Conservation (phyloP, 2,329 filamentous ascomycete genomes). For the Ceratocystis lukuohia region DNA sequence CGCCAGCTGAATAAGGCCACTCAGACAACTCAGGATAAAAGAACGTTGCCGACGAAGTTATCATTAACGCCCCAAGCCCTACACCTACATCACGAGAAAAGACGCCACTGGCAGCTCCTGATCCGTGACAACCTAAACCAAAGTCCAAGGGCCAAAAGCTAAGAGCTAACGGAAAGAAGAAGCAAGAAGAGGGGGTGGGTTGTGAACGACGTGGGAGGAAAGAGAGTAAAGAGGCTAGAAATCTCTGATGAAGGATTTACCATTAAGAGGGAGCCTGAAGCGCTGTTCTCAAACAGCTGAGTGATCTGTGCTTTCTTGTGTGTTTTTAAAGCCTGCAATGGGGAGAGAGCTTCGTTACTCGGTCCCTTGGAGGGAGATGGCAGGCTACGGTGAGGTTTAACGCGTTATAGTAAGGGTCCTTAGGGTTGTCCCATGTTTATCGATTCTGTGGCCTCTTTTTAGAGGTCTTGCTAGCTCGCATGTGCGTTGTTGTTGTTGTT, state of each 20-base stretch:
- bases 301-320: background rate
- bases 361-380: background rate
- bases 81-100: background rate
- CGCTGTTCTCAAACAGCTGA: too few relatives aligned
- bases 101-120: background rate
- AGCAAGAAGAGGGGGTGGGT: background rate
- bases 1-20: background rate
- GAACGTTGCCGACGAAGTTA: background rate
- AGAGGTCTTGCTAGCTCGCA: too few relatives aligned
- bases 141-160: background rate
- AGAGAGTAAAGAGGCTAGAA: background rate
- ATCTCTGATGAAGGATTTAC: conserved; percentile 4
- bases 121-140: background rate
- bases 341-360: background rate
- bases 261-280: background rate
- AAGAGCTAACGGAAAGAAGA: background rate
- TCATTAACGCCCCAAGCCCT: background rate
- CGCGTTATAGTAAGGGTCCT: too few relatives aligned
- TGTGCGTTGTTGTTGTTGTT: too few relatives aligned
- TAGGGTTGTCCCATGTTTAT: too few relatives aligned
- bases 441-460: too few relatives aligned
- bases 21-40: background rate
- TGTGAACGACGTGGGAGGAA: background rate
- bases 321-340: background rate
- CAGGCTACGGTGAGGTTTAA: too few relatives aligned